Evolutionary conservation across 2,329 filamentous ascomycete genomes (phyloP), one percentile per base, ranked within the genome.

Genomic region (Bertia moriformis): DNA sequence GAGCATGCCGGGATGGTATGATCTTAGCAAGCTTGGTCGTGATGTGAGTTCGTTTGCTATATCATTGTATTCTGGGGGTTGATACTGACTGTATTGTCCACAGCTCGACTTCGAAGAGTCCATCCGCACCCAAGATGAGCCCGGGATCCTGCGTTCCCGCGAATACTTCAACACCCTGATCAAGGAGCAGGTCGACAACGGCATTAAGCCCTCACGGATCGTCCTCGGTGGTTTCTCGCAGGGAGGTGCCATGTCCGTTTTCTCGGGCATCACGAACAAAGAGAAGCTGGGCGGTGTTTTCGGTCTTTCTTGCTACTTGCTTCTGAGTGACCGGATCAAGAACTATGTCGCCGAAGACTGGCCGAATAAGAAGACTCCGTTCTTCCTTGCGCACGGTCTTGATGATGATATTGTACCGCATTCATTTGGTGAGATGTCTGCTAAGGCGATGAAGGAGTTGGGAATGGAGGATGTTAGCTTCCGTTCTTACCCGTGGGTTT

Each of bases 361-460:
- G 47, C 64, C 65, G 14, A 74, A 73, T 50, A 63, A 71, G 55
- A 62, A 69, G 36, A 78, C 73, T 2, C 70, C 70, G 1, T 71
- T 79, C 43, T 79, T 79, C 58, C 66, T 79, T 62, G 75, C 64
- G 1, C 75, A 80, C 42, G 75, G 75, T 3, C 60, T 69, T 42
- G 60, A 60, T 1, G 75, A 80, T 49, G 62, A 64, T 19, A 58
- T 79, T 2, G 72, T 79, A 17, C 63, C 60, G 46, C 63, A 69
- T 46, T 56, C 65, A 30, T 77, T 66, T 59, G 75, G 75, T 4
- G 55, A 68, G 49, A 49, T 56, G 52, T 74, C 71, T 19, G 65
- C 66, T 2, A 58, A 72, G 17, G 55, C 58, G 43, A 48, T 79
- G 40, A 67, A 64, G 49, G 63, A 69, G 40, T 58, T 71, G 54